A percentile compares a stretch with the other conserved stretches of the same genome.
phyloP scores from a whole-genome alignment of 768 basidiomycete genomes.

The Leccinellum albellum region DNA sequence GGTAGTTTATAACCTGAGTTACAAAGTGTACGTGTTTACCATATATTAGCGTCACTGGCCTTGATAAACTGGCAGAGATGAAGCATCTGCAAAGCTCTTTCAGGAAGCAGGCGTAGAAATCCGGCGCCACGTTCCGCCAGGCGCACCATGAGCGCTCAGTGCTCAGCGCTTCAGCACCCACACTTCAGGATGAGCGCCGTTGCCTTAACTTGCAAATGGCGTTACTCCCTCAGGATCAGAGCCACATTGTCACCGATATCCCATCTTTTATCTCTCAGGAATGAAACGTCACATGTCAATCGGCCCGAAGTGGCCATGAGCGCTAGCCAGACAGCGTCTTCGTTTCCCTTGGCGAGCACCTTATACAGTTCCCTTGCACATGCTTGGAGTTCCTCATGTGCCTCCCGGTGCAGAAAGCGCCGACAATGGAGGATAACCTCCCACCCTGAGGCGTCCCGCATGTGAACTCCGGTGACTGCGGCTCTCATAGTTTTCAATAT shows the following conservation, averaged over 20 bases:
- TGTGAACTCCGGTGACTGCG: constrained; percentile 61
- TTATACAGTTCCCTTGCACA: constrained; percentile 63
- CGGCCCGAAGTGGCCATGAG: constrained; percentile 52
- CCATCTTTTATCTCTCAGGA: constrained; percentile 59
- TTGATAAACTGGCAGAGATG: constrained; percentile 53
- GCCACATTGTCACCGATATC: constrained; percentile 46
- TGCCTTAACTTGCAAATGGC: background rate
- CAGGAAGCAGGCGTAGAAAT: constrained; percentile 79
- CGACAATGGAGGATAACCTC: constrained; percentile 73
- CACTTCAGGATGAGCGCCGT: background rate
- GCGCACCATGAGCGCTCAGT: constrained; percentile 10
- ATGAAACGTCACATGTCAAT: constrained; percentile 40
- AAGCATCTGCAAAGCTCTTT: constrained; percentile 74
- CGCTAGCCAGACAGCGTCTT: constrained; percentile 83
- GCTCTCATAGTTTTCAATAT: constrained; percentile 71
- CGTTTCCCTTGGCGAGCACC: constrained; percentile 57
- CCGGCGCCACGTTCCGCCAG: constrained; percentile 59
- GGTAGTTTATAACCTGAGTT: constrained; percentile 92
- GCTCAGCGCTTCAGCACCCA: background rate
- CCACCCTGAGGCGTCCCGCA: constrained; percentile 74
- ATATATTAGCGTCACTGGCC: background rate
- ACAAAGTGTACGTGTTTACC: constrained; percentile 75
- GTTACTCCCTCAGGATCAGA: constrained; percentile 30
- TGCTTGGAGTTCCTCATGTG: constrained; percentile 71
- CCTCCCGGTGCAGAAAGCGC: constrained; percentile 64